phyloP scores from a whole-genome alignment of 225 moss, liverwort and hornwort genomes.

The Anthoceros angustus region DNA sequence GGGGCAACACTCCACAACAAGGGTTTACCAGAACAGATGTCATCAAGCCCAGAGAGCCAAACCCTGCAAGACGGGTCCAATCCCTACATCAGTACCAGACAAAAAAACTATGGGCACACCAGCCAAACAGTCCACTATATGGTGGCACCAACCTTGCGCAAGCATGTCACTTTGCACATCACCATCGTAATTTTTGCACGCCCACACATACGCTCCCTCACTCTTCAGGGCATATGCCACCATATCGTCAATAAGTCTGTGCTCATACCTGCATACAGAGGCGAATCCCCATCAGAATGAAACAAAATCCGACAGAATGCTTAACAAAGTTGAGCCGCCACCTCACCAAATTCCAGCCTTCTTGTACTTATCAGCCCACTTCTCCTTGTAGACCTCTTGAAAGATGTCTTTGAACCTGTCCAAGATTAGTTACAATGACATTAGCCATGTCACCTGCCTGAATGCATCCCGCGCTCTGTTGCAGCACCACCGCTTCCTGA shows the following conservation, averaged over 20 bases:
- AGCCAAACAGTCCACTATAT: constrained; percentile 1
- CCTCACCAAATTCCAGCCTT: constrained; percentile 71
- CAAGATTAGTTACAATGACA: neutral
- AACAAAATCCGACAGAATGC: neutral
- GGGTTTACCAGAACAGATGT: constrained; percentile 60
- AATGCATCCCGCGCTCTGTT: too few species aligned
- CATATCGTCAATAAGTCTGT: constrained; percentile 96
- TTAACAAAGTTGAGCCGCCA: neutral
- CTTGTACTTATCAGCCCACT: constrained; percentile 65
- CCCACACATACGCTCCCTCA: constrained; percentile 92
- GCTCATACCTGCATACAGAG: constrained; percentile 49
- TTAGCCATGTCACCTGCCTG: too few species aligned
- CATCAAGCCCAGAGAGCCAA: constrained; percentile 94
- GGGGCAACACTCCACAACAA: neutral
- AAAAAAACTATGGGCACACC: neutral
- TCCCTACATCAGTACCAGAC: neutral
- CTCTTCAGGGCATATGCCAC: constrained; percentile 84
- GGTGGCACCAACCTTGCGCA: constrained; percentile 49
- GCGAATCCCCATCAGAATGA: neutral
- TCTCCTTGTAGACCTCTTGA: constrained; percentile 47
- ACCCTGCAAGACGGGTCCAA: constrained; percentile 28
- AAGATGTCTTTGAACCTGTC: constrained; percentile 92
- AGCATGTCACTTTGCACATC: constrained; percentile 99
- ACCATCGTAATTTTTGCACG: constrained; percentile 97
- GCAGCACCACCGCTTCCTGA: too few species aligned